Conservation (phyloP, 768 basidiomycete species). For the Trametopsis cervina region DNA sequence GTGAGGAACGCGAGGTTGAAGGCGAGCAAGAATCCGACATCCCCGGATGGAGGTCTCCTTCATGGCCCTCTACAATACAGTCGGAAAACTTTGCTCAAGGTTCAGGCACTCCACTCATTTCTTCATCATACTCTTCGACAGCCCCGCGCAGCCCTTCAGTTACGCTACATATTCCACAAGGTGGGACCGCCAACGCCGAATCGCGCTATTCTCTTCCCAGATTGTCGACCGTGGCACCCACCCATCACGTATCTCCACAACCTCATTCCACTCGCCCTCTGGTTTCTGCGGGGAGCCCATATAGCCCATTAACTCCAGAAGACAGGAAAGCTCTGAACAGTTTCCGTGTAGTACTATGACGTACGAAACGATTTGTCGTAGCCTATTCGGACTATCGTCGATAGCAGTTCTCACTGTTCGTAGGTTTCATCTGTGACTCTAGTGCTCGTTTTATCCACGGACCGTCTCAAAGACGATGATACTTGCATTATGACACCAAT, state of each 20-base stretch:
- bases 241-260: slow-evolving; percentile 15
- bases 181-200: slow-evolving; percentile 1
- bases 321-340: slow-evolving; percentile 28
- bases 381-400: background rate
- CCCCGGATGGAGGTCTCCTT: slow-evolving; percentile 18
- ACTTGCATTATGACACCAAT: too few relatives aligned
- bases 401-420: too few relatives aligned
- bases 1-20: slow-evolving; percentile 19
- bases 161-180: slow-evolving; percentile 6
- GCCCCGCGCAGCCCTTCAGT: slow-evolving; percentile 8
- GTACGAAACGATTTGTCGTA: background rate
- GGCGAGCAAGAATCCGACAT: slow-evolving; percentile 16
- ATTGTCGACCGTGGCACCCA: slow-evolving; percentile 22
- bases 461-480: too few relatives aligned
- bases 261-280: slow-evolving; percentile 10
- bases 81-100: background rate
- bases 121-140: slow-evolving; percentile 13
- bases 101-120: slow-evolving; percentile 6
- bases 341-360: slow-evolving; percentile 27
- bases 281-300: slow-evolving; percentile 15
- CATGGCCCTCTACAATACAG: slow-evolving; percentile 15
- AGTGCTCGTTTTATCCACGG: too few relatives aligned
- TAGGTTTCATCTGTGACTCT: too few relatives aligned
- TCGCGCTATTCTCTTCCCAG: slow-evolving; percentile 17
- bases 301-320: slow-evolving; percentile 27